Evolutionary conservation across 148 eudicot species (phyloP), one percentile per base, ranked within the genome.

Genomic region (Rhododendron griersonianum): DNA sequence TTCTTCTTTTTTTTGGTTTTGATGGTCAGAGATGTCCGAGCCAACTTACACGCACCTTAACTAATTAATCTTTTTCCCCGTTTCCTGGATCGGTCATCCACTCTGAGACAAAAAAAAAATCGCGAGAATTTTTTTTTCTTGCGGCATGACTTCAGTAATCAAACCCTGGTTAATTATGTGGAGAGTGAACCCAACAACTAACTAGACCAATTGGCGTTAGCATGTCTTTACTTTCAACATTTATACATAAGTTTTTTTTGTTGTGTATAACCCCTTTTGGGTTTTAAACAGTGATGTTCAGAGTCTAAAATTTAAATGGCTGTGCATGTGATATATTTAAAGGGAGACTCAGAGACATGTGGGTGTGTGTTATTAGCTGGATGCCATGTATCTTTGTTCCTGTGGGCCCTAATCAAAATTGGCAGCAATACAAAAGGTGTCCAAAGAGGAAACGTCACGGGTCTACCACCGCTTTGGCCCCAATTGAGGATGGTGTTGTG

Each of bases 321-420:
- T 65, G 71, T 65, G 71, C 3, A 19, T 9, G 30, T 63, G 25
- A 41, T 41, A 41, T 8, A 41, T 8, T 21, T 21, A 63, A 65
- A n/a, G 13, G 3, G 0, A 10, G 73, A 10, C 11, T n/a, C 30
- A 65, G 73, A 25, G 74, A 25, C 74, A 67, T 67, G 35, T 79
- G 55, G 82, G 19, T 57, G 47, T 18, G 45, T 44, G 53, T 19
- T 35, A 55, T 81, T 25, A 81, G 83, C 83, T 81, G 83, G 83
- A 57, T 35, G 83, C 15, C 63, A 19, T 57, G n/a, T 18, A 15
- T 25, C 23, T 74, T 33, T 4, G 25, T n/a, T 23, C 23, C 28
- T 11, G 47, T 16, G 67, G 83, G 69, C 48, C 35, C 83, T 67
- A 57, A 25, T 35, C 47, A 33, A 35, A 16, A 47, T 25, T 35